These are phyloP conservation scores for Mycosphaerella arachidis DNA, from an alignment of 2,329 filamentous ascomycete species.

Conservation along the genomic window DNA sequence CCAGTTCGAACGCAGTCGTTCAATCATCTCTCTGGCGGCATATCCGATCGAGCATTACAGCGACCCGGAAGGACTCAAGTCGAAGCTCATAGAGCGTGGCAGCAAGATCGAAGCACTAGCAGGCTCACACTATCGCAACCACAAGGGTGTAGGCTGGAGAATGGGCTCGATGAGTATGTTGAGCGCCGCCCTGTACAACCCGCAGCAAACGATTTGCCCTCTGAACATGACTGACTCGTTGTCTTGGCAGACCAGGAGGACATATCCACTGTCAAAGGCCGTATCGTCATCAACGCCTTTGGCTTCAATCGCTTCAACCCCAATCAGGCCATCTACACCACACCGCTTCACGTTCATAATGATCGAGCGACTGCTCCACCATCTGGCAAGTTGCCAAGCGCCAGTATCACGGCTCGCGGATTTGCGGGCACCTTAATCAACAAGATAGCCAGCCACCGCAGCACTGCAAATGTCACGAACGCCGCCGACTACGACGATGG, in stretches of 20 bases:
- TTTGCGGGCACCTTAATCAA: not conserved
- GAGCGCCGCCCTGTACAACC: no score
- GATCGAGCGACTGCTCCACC: not conserved
- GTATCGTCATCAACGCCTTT: constrained; percentile 47
- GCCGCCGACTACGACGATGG: constrained; percentile 20
- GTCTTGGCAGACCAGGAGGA: constrained; percentile 27
- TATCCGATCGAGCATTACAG: constrained; percentile 45
- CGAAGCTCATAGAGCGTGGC: constrained; percentile 44
- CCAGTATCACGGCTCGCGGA: not conserved
- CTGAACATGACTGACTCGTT: no score
- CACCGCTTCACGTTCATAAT: constrained; percentile 26
- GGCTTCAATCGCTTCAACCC: constrained; percentile 48
- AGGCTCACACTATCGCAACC: constrained; percentile 49
- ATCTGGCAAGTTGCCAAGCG: not conserved
- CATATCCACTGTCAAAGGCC: constrained; percentile 44
- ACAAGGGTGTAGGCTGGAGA: constrained; percentile 44
- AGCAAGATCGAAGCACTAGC: constrained; percentile 44
- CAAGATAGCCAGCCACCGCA: not conserved
- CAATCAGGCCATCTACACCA: constrained; percentile 36
- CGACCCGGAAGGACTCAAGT: constrained; percentile 36
- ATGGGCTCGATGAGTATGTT: no score
- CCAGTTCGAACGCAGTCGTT: constrained; percentile 39
- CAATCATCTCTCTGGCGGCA: constrained; percentile 39
- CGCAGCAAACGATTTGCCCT: no score
- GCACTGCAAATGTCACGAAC: not conserved